A percentile compares a stretch with the other conserved stretches of the same genome.
phyloP scores from a whole-genome alignment of 768 basidiomycete genomes.

The Mycena epipterygia region DNA sequence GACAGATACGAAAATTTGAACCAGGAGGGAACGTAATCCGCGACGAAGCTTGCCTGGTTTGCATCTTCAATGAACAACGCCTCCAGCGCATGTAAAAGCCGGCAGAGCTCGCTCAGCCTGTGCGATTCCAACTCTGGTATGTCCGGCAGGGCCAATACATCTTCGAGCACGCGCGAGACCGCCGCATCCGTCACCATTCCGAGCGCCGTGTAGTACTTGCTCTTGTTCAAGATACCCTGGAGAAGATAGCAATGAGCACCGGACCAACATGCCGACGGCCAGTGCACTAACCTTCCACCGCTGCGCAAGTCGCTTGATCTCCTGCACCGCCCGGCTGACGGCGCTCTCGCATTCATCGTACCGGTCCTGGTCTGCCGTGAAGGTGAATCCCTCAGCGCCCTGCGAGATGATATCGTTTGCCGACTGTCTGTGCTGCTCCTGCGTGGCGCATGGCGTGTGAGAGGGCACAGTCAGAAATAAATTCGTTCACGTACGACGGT shows the following conservation, averaged over 20 bases:
- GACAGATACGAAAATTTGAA: constrained; percentile 95
- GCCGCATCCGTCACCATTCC: constrained; percentile 80
- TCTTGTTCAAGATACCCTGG: constrained; percentile 78
- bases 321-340: constrained; percentile 71
- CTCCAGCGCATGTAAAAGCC: constrained; percentile 83
- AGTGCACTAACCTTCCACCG: constrained; percentile 74
- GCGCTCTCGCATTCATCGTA: constrained; percentile 84
- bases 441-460: constrained; percentile 7
- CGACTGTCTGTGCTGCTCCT: constrained; percentile 65
- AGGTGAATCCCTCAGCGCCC: constrained; percentile 74
- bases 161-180: constrained; percentile 75
- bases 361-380: constrained; percentile 77
- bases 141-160: constrained; percentile 83
- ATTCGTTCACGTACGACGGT: constrained; percentile 68
- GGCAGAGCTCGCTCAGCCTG: constrained; percentile 84
- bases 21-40: constrained; percentile 92
- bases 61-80: constrained; percentile 81
- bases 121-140: constrained; percentile 92
- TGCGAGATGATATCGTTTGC: constrained; percentile 62
- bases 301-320: constrained; percentile 74
- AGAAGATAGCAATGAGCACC: constrained; percentile 2
- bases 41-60: constrained; percentile 73
- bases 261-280: neutral
- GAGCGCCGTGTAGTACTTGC: constrained; percentile 78
- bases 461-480: neutral